phyloP scores from a whole-genome alignment of 2,329 filamentous ascomycete genomes.

The Ceratocystis diversiconidia region DNA sequence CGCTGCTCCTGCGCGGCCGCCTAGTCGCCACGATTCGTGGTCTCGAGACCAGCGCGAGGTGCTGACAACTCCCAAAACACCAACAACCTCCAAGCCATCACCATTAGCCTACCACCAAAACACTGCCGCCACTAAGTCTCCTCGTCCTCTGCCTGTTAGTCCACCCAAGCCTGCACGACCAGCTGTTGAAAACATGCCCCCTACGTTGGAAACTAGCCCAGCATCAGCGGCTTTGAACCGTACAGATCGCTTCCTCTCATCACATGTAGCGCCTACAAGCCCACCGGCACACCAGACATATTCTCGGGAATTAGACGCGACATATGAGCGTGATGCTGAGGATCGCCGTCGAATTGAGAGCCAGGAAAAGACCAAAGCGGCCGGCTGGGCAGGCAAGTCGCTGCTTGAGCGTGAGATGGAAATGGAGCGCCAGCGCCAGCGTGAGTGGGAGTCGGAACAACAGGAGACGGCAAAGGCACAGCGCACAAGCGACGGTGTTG shows the following conservation, averaged over 20 bases:
- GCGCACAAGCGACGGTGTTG: conserved; percentile 37
- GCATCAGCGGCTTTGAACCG: conserved; percentile 23
- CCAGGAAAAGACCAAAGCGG: conserved; percentile 47
- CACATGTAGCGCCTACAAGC: conserved; percentile 27
- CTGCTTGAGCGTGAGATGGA: conserved; percentile 65
- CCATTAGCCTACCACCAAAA: conserved; percentile 34
- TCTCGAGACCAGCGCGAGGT: conserved; percentile 49
- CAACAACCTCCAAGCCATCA: conserved; percentile 8
- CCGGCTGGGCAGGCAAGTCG: conserved; percentile 48
- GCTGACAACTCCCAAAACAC: conserved; percentile 30
- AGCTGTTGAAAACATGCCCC: conserved; percentile 18
- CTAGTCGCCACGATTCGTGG: conserved; percentile 50
- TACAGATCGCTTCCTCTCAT: conserved; percentile 43
- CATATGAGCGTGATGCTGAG: conserved; percentile 48
- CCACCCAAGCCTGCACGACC: conserved; percentile 9
- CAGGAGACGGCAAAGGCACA: conserved; percentile 44
- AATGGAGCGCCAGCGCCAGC: conserved; percentile 59
- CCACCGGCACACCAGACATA: conserved; percentile 35
- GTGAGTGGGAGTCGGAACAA: conserved; percentile 68
- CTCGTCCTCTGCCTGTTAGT: conserved; percentile 33
- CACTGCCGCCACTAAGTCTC: conserved; percentile 23
- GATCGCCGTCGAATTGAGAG: conserved; percentile 46
- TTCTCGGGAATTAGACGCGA: conserved; percentile 39
- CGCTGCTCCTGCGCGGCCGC: conserved; percentile 25
- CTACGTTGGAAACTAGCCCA: conserved; percentile 23